phyloP scores from a whole-genome alignment of 1,284 basidiomycete species.

The Pseudozyma tsukubaensis region DNA sequence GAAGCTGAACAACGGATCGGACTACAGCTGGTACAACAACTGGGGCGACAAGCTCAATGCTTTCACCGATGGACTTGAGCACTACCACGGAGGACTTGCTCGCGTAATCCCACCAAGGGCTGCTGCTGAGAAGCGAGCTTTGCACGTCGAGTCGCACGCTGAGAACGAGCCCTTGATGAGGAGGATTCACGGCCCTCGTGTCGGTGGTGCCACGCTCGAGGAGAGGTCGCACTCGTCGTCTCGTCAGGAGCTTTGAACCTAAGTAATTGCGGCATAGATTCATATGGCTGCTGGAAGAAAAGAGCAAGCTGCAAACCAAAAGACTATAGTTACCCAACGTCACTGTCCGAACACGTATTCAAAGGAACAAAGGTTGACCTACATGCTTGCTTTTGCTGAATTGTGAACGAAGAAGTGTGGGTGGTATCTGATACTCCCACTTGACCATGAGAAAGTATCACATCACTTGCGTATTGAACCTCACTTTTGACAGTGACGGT shows the following conservation, averaged over 20 bases:
- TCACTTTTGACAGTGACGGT: no score
- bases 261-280: neutral
- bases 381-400: no score
- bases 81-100: conserved; percentile 52
- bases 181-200: conserved; percentile 40
- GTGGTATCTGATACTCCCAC: no score
- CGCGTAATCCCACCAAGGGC: conserved; percentile 28
- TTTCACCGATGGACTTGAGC: conserved; percentile 50
- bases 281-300: no score
- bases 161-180: conserved; percentile 44
- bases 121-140: conserved; percentile 25
- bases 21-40: conserved; percentile 56
- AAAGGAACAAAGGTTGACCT: no score
- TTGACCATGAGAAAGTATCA: no score
- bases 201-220: conserved; percentile 16
- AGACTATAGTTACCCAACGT: no score
- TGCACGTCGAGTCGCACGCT: conserved; percentile 32
- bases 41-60: conserved; percentile 42
- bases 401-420: no score
- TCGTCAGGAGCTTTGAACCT: conserved; percentile 31
- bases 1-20: conserved; percentile 51
- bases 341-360: no score
- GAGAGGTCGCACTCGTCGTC: conserved; percentile 30
- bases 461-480: no score
- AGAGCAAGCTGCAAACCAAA: no score